Evolutionary conservation across 805 yeast genomes (phyloP), one percentile per base, ranked within the genome.

Genomic region (Komagataella pseudopastoris): DNA sequence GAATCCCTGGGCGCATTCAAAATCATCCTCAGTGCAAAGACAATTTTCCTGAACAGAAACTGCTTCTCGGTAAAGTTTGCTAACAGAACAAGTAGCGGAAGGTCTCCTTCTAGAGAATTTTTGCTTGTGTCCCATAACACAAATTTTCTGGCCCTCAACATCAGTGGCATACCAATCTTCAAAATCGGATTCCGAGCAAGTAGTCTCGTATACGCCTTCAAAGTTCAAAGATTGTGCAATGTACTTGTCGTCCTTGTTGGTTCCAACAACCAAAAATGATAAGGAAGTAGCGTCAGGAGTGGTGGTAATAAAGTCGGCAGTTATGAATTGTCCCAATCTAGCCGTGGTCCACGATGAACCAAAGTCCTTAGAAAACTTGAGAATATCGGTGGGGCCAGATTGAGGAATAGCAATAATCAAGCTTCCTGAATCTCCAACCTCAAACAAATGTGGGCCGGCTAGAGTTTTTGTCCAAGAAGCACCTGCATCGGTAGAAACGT

Each of bases 341-440:
- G 67, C 63, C 36, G 68, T 66, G 6, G 60, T 52, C 88, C 89
- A 85, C 8, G 79, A 62, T 43, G 66, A 58, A 45, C 95, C 95
- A 57, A 81, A 84, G 59, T 86, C 86, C 20, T 78, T 58, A 0
- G 90, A 79, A 58, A 71, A 85, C n/a, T 66, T 60, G 4, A 63
- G 61, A 10, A 67, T 64, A 6, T 64, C 63, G 50, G 71, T 70
- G 0, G 62, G 58, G 4, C 59, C 61, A 4, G 71, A 60, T 39
- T 58, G 65, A 44, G 80, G 80, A 22, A 78, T 63, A 1, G 87
- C 86, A 4, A 83, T 64, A 17, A 85, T 74, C 6, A 85, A 60
- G 55, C 84, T 81, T 16, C 93, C 95, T 52, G 74, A 78, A 61
- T 85, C 90, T 49, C 89, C 91, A 63, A 78, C 76, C 3, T 76